A percentile compares a stretch with the other conserved stretches of the same genome.
phyloP scores from a whole-genome alignment of 768 basidiomycete species.

The Kwoniella newhampshirensis region DNA sequence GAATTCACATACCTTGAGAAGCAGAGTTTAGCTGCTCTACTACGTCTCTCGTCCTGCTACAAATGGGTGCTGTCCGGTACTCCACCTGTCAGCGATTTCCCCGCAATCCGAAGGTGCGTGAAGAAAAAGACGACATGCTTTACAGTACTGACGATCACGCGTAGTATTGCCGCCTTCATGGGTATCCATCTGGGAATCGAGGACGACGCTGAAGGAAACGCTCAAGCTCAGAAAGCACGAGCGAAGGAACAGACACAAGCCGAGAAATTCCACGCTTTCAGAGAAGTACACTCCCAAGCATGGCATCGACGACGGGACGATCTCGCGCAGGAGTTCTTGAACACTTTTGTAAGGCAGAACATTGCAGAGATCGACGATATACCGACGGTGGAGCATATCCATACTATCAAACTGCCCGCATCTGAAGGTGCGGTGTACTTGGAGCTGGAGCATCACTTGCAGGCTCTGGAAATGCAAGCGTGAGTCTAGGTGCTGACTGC shows the following conservation, averaged over 20 bases:
- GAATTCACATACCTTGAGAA: conserved; percentile 91
- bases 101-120: conserved; percentile 69
- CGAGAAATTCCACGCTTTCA: conserved; percentile 94
- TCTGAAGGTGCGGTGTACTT: conserved; percentile 93
- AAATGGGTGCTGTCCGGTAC: conserved; percentile 98
- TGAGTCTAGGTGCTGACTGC: conserved; percentile 53
- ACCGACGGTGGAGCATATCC: conserved; percentile 66
- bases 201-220: conserved; percentile 78
- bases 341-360: conserved; percentile 63
- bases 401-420: conserved; percentile 72
- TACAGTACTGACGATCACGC: conserved; percentile 10
- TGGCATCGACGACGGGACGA: conserved; percentile 88
- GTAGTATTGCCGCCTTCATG: conserved; percentile 73
- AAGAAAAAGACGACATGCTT: not conserved
- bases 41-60: conserved; percentile 70
- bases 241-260: conserved; percentile 81
- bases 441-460: conserved; percentile 88
- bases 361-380: conserved; percentile 97
- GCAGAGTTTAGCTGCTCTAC: conserved; percentile 73
- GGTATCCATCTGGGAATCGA: conserved; percentile 88
- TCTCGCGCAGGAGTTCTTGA: conserved; percentile 65
- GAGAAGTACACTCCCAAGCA: conserved; percentile 83
- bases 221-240: conserved; percentile 74
- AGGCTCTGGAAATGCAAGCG: conserved; percentile 78
- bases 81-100: conserved; percentile 87